Conservation (phyloP, 2,329 filamentous ascomycete genomes). For the Shiraia bambusicola region DNA sequence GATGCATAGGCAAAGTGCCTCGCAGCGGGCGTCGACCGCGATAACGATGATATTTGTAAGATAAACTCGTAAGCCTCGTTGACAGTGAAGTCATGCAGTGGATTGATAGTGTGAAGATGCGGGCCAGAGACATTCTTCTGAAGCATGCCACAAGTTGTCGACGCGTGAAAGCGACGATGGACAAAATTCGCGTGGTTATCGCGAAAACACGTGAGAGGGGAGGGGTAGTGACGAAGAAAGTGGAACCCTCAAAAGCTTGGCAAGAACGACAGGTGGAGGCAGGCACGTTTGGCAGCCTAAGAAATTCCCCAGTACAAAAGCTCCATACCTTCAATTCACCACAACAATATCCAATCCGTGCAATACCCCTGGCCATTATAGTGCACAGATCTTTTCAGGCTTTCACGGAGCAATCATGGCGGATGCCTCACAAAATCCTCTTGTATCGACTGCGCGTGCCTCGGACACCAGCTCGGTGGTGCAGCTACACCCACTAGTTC, state of each 20-base stretch:
- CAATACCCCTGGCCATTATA: background rate
- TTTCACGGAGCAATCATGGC: conserved; percentile 34
- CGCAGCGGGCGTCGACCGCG: too few species aligned
- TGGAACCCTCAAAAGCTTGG: conserved; percentile 1
- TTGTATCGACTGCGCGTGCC: conserved; percentile 47
- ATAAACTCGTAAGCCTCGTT: too few species aligned
- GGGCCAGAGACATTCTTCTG: too few species aligned
- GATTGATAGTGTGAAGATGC: too few species aligned
- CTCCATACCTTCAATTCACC: background rate
- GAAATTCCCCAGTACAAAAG: conserved; percentile 1
- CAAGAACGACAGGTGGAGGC: conserved; percentile 2
- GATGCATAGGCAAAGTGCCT: too few species aligned
- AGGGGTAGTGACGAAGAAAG: background rate
- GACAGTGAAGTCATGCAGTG: too few species aligned
- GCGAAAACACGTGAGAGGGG: conserved; percentile 7
- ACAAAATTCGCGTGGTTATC: background rate
- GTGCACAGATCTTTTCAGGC: background rate
- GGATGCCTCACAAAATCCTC: conserved; percentile 42
- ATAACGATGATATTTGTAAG: too few species aligned
- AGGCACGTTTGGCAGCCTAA: conserved; percentile 5
- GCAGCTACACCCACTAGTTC: conserved; percentile 87
- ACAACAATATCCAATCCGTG: background rate
- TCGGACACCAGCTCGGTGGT: conserved; percentile 76
- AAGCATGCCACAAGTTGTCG: too few species aligned
- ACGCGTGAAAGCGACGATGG: too few species aligned